phyloP scores from a whole-genome alignment of 2,329 filamentous ascomycete genomes.

The Aspergillus costaricaensis region DNA sequence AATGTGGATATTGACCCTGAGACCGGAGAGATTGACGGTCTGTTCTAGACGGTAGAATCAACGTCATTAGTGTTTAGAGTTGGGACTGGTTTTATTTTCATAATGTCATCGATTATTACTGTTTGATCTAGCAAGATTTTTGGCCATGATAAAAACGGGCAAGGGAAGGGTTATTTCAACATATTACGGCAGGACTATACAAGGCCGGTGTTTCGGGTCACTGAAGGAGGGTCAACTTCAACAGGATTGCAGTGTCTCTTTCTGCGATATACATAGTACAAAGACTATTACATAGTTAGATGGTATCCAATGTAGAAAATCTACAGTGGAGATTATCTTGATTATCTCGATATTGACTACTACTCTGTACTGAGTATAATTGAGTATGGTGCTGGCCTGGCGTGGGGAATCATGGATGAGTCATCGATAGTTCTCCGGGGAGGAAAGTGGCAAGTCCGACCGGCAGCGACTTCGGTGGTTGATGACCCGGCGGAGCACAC shows the following conservation, averaged over 20 bases:
- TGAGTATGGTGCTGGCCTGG: neutral
- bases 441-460: constrained; percentile 1
- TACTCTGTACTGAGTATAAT: constrained; percentile 15
- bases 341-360: neutral
- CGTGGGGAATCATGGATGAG: neutral
- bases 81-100: neutral
- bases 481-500: constrained; percentile 8
- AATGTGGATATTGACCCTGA: constrained; percentile 83
- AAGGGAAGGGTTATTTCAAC: constrained; percentile 14
- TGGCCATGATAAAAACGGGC: neutral
- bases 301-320: neutral
- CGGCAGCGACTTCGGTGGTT: constrained; percentile 17
- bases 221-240: neutral
- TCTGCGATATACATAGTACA: neutral
- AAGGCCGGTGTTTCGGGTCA: neutral
- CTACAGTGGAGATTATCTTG: neutral
- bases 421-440: neutral
- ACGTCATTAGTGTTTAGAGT: neutral
- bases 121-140: neutral
- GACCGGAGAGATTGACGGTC: constrained; percentile 82
- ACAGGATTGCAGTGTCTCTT: neutral
- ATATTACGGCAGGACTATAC: constrained; percentile 12
- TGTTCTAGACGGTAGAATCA: constrained; percentile 67
- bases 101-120: neutral
- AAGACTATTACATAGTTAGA: neutral